Base-by-base conservation (phyloP, 2,329 filamentous ascomycete genomes). In the Hypomyces perniciosus region DNA sequence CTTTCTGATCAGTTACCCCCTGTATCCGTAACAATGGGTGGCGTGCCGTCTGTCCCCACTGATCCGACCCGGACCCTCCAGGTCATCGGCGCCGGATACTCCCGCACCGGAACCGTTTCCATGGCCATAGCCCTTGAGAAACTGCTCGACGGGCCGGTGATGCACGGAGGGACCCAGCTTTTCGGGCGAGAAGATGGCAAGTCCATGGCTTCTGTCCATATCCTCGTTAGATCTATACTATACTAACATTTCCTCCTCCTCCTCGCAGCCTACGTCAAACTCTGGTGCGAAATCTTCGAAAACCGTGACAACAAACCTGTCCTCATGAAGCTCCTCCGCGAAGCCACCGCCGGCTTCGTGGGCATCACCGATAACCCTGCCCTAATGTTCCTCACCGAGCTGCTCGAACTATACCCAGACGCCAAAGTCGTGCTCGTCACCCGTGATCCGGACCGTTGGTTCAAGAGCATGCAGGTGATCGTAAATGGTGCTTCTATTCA, bases 391-490 rank as follows among this genome's bases (percentile, higher is more conserved):
- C 61, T 75, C 13, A 64, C 68, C 10, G 73, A 78, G 55, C 60
- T 78, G 34, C 57, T 77, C 52, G 67, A 72, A 49, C 54, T 77
- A 7, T 78, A 77, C 52, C 75, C 76, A 0, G 66, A 77, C 29
- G 74, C 74, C 9, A 71, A 71, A 49, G 73, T 78, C 4, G 68
- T 79, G 13, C 66, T 69, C 52, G 68, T 70, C 3, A 62, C 60
- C 5, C 62, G 69, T 12, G 67, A 72, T 46, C 64, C 62, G 4
- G 61, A 63, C 10, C 59, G 61, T 33, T 72, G 69, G 69, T 64
- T 62, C 54, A 56, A 61, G 51, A 70, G 67, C 50, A 59, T 63
- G 54, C 39, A 54, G 49, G 40, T 54, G 8, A 51, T 40, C 33
- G 31, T 39, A 38, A 31, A 34, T 13, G 45, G 31, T 41, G 34